Evolutionary conservation across 176 grass and related monocot species (phyloP).

Genomic region (Calamus simplicifolius): DNA sequence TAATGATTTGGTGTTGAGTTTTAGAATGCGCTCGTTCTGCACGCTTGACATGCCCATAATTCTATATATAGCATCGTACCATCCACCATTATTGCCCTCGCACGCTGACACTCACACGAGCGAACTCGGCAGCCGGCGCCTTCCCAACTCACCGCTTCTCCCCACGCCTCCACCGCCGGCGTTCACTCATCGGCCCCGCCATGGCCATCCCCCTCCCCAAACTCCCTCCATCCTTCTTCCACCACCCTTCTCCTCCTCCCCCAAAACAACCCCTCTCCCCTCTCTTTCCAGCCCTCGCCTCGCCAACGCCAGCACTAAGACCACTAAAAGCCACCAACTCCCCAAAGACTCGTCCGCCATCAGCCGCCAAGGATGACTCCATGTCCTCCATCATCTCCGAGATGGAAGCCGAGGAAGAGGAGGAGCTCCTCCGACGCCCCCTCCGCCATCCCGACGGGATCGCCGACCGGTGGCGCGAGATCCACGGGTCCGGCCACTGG

Average conservation of each 20-base stretch:
- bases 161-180: too few species aligned
- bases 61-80: too few species aligned
- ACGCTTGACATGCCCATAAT: too few species aligned
- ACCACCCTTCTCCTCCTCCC: neutral
- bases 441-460: conserved; percentile 7
- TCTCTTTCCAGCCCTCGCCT: neutral
- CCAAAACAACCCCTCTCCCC: neutral
- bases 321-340: neutral
- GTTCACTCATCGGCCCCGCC: neutral
- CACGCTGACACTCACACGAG: too few species aligned
- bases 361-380: neutral
- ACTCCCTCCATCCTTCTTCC: neutral
- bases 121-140: too few species aligned
- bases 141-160: too few species aligned
- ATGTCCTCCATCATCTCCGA: conserved; percentile 2
- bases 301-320: neutral
- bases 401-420: neutral
- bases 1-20: too few species aligned
- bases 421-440: neutral
- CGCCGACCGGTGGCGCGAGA: conserved; percentile 50
- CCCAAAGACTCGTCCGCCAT: neutral
- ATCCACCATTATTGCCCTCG: too few species aligned
- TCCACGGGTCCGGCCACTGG: conserved; percentile 73
- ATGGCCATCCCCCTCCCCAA: neutral
- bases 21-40: too few species aligned